Evolutionary conservation across 805 yeast species (phyloP), one percentile per base, ranked within the genome.

Genomic region (Danielia reshetovae): DNA sequence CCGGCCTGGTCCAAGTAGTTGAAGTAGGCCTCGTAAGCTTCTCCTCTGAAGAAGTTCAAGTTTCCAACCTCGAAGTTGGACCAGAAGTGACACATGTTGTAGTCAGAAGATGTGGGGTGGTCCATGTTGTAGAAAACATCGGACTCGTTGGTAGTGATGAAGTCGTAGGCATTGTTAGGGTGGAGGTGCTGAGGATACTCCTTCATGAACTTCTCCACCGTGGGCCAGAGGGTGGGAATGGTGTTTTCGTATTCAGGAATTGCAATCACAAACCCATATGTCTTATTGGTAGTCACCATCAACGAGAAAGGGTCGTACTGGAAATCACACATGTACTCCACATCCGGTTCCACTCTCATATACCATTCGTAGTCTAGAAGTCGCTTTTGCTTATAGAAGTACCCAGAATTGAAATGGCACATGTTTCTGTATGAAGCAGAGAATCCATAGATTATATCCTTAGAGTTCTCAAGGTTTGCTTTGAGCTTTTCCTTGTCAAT

Each of bases 21-120:
- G 45, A 77, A 75, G 42, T 62, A 70, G 7, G 60, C 54, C 23
- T 56, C 49, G 49, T 76, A 77, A 1, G 68, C 66, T 32, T 63
- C 57, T 15, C 74, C 57, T 34, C 79, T 52, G 50, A 68, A 69
- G 45, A 75, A 75, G 39, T 72, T 60, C 38, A 77, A 51, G 48
- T 72, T 72, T 2, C 65, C 78, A 27, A 77, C 66, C 46, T 77
- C 84, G 45, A 77, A 77, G 50, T 77, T 77, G 16, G 81, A 73
- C 83, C 83, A 77, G 51, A 81, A 85, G 56, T 85, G 95, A 53
- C 94, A 85, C 49, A 74, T 53, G 52, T 84, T 85, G 58, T 79
- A 85, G n/a, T 36, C 27, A 4, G 48, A 34, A 25, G 34, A 34
- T 7, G 57, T 43, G 15, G 19, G 26, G 11, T 42, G 35, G 16